These are phyloP conservation scores for Cystobasidium tubakii DNA, from an alignment of 768 basidiomycete genomes.

Conservation along the genomic window DNA sequence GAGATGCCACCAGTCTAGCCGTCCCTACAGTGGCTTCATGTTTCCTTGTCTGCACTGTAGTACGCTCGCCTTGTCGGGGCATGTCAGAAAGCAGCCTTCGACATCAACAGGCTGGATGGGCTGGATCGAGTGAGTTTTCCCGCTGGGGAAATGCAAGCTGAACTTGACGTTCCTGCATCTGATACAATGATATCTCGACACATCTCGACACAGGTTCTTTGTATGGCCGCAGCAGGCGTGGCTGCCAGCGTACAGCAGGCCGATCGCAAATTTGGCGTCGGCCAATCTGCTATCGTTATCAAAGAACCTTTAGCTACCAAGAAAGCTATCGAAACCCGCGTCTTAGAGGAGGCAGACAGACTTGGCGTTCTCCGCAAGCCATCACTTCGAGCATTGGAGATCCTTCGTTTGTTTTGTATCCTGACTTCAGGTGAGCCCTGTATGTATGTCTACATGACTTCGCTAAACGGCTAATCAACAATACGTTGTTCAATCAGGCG, in stretches of 20 bases:
- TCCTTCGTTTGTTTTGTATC: not conserved
- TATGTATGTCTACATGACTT: too few species aligned
- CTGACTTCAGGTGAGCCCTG: not conserved
- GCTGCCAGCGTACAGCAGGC: not conserved
- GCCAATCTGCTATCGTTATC: not conserved
- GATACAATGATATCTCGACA: too few species aligned
- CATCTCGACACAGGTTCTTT: too few species aligned
- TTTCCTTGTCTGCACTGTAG: not conserved
- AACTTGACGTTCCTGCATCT: too few species aligned
- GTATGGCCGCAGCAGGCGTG: not conserved
- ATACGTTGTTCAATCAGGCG: too few species aligned
- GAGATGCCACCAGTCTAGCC: not conserved
- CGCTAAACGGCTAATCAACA: too few species aligned
- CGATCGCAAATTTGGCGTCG: not conserved
- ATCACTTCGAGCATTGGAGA: not conserved
- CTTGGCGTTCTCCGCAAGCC: not conserved
- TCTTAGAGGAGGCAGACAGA: not conserved
- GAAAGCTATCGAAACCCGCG: not conserved
- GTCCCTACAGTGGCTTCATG: not conserved
- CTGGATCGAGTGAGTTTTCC: not conserved
- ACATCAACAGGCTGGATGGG: not conserved
- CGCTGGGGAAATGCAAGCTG: not conserved
- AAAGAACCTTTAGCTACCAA: not conserved
- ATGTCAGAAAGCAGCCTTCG: not conserved
- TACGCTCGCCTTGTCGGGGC: not conserved